These are phyloP conservation scores for Pseudophaeomoniella oleicola DNA, from an alignment of 2,329 filamentous ascomycete species.

Conservation along the genomic window DNA sequence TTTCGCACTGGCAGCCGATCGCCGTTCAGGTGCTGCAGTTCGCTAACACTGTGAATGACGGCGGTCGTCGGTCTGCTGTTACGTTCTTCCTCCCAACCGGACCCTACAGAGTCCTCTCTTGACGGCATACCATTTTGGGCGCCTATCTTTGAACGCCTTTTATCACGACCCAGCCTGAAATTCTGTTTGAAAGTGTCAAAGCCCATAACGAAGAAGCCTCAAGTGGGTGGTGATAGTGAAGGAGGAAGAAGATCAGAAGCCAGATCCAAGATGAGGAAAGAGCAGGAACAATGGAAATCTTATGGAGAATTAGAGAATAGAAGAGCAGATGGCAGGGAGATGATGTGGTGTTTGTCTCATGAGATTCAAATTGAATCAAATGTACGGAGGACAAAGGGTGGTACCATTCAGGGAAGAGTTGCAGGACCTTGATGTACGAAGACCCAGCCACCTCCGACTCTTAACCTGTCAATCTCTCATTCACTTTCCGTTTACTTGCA, in stretches of 20 bases:
- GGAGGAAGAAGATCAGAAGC: background rate
- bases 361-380: too few relatives aligned
- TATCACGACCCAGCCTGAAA: background rate
- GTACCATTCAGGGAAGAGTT: too few relatives aligned
- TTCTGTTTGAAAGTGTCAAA: background rate
- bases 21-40: background rate
- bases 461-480: too few relatives aligned
- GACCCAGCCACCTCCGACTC: too few relatives aligned
- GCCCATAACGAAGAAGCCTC: background rate
- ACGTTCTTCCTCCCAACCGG: background rate
- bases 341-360: too few relatives aligned
- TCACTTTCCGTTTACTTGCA: too few relatives aligned
- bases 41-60: background rate
- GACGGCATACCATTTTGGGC: too few relatives aligned
- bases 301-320: background rate
- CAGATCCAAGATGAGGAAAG: background rate
- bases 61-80: too few relatives aligned
- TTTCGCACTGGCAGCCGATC: background rate
- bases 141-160: background rate
- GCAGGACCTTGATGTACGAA: too few relatives aligned
- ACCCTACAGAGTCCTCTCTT: background rate
- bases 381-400: too few relatives aligned
- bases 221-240: too few relatives aligned
- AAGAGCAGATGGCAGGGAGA: slow-evolving; percentile 2
- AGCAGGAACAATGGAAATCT: background rate